Evolutionary conservation across 78 protist species (phyloP).

Genomic region (Planoprotostelium fungivorum): DNA sequence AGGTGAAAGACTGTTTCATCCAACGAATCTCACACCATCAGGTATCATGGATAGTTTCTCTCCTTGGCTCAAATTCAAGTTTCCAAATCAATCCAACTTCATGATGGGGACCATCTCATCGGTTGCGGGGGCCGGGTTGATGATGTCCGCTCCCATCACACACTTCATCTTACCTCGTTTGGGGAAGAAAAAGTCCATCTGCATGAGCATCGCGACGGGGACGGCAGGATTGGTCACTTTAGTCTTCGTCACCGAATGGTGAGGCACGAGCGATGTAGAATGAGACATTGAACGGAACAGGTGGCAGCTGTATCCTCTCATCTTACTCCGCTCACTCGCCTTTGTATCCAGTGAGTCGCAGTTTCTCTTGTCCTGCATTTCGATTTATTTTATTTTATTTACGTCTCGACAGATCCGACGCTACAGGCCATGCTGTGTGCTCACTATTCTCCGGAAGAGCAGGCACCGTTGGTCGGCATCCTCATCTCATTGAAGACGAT

Average conservation of each 20-base stretch:
- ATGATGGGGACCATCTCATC: not conserved
- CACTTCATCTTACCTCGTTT: not conserved
- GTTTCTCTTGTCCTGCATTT: not conserved
- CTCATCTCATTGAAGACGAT: not conserved
- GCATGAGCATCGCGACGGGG: not conserved
- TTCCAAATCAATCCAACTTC: not conserved
- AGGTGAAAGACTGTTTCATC: not conserved
- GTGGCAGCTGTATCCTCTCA: not conserved
- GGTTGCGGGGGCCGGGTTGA: not conserved
- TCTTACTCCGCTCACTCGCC: not conserved
- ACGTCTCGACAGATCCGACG: not conserved
- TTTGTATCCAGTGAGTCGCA: not conserved
- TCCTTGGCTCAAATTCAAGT: not conserved
- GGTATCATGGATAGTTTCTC: not conserved
- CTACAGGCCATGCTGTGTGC: not conserved
- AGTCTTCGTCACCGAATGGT: not conserved
- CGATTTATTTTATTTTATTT: not conserved
- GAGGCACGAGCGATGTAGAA: not conserved
- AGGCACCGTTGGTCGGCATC: not conserved
- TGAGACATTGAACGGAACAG: not conserved
- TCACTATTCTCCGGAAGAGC: not conserved
- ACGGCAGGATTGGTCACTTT: not conserved
- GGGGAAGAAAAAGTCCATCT: not conserved
- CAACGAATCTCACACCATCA: not conserved
- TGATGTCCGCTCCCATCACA: not conserved